phyloP scores from a whole-genome alignment of 2,329 filamentous ascomycete species.

The Dactylellina cionopaga region DNA sequence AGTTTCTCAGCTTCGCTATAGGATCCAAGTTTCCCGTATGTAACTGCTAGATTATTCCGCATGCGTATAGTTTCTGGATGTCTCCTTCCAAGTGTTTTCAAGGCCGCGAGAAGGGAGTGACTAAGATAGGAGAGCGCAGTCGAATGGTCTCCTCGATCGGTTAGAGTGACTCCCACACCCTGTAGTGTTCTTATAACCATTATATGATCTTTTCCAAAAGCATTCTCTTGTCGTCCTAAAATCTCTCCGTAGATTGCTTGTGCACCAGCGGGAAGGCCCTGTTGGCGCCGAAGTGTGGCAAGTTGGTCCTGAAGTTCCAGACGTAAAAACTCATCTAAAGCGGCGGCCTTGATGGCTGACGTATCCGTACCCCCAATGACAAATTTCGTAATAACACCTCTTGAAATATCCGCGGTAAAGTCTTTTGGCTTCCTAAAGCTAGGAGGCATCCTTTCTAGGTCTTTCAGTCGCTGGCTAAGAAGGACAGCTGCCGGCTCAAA shows the following conservation, averaged over 20 bases:
- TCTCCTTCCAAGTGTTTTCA: not conserved
- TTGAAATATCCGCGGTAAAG: not conserved
- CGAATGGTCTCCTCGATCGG: not conserved
- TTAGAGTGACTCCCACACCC: not conserved
- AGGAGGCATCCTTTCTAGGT: not conserved
- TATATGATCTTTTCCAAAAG: not conserved
- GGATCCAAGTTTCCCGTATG: not conserved
- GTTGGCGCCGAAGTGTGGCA: not conserved
- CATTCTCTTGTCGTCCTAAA: not conserved
- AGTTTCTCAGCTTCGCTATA: not conserved
- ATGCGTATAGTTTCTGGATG: not conserved
- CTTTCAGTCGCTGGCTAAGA: not conserved
- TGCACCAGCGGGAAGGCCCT: not conserved
- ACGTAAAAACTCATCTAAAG: not conserved
- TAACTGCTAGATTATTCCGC: not conserved
- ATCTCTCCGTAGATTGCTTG: not conserved
- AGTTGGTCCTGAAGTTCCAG: not conserved
- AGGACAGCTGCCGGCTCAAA: not conserved
- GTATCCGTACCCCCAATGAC: not conserved
- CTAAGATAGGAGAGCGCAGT: not conserved
- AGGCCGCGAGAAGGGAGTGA: not conserved
- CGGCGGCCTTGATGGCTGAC: not conserved
- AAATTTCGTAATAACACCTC: not conserved
- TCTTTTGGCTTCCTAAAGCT: not conserved
- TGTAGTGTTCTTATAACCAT: not conserved